Percentiles rank a stretch among this genome's conserved stretches.
Evolutionary conservation across 371 early-diverging fungal species (phyloP).

Genomic region (Apophysomyces sp.): DNA sequence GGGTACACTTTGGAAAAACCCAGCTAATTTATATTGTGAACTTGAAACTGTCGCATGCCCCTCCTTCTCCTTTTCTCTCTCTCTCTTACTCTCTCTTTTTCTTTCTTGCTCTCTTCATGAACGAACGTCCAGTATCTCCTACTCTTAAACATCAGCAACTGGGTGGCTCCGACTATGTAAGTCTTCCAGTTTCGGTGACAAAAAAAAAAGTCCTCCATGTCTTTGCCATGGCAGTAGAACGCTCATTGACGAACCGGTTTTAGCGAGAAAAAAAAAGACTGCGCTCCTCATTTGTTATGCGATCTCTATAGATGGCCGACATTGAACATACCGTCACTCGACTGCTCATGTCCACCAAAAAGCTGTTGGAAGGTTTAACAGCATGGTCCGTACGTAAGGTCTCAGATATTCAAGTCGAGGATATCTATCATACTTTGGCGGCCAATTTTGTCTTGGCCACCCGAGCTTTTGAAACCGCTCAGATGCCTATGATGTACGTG

Average conservation of each 20-base stretch:
- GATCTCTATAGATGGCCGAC: conserved; percentile 36
- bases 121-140: background rate
- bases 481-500: conserved; percentile 50
- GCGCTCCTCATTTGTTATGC: conserved; percentile 6
- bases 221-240: conserved; percentile 2
- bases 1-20: background rate
- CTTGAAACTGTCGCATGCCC: background rate
- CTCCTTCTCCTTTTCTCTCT: conserved; percentile 1
- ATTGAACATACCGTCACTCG: conserved; percentile 55
- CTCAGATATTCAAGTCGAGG: conserved; percentile 45
- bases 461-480: conserved; percentile 45
- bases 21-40: background rate
- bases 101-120: background rate
- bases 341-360: conserved; percentile 55
- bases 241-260: conserved; percentile 1
- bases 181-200: background rate
- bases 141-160: background rate
- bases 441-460: conserved; percentile 45
- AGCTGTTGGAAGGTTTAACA: conserved; percentile 55
- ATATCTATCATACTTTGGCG: conserved; percentile 44
- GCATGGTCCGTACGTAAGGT: conserved; percentile 48
- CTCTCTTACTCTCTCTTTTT: background rate
- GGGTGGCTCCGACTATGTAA: background rate
- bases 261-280: background rate
- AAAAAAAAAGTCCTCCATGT: background rate